phyloP scores from a whole-genome alignment of 257 asterid species.

The Solanum etuberosum region DNA sequence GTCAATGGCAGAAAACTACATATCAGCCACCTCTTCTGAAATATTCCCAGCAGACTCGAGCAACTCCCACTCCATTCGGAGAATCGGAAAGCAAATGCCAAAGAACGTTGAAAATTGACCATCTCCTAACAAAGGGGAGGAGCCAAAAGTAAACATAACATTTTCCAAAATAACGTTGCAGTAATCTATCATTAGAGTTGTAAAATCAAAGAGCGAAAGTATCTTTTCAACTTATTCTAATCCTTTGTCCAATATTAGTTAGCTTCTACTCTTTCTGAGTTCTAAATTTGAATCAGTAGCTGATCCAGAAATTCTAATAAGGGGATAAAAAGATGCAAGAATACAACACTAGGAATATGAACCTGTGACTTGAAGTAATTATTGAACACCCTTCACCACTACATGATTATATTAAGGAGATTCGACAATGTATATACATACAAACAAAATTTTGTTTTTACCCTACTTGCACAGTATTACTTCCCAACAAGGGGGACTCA shows the following conservation, averaged over 20 bases:
- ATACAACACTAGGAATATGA: not conserved
- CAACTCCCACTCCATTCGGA: slow-evolving; percentile 53
- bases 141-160: not conserved
- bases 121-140: not conserved
- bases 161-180: not conserved
- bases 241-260: not conserved
- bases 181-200: not conserved
- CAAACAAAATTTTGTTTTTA: not conserved
- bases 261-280: not conserved
- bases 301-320: not conserved
- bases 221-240: not conserved
- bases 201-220: not conserved
- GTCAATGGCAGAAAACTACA: not conserved
- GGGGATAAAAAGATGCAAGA: not conserved
- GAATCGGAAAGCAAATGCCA: slow-evolving; percentile 48
- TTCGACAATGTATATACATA: not conserved
- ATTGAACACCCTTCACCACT: not conserved
- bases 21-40: not conserved
- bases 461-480: not conserved
- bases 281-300: not conserved
- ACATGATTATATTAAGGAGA: not conserved
- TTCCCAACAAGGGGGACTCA: not conserved
- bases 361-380: not conserved
- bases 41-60: slow-evolving; percentile 32
- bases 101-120: slow-evolving; percentile 26